Conservation (phyloP, 345 rosid genomes). For the Alliaria petiolata region DNA sequence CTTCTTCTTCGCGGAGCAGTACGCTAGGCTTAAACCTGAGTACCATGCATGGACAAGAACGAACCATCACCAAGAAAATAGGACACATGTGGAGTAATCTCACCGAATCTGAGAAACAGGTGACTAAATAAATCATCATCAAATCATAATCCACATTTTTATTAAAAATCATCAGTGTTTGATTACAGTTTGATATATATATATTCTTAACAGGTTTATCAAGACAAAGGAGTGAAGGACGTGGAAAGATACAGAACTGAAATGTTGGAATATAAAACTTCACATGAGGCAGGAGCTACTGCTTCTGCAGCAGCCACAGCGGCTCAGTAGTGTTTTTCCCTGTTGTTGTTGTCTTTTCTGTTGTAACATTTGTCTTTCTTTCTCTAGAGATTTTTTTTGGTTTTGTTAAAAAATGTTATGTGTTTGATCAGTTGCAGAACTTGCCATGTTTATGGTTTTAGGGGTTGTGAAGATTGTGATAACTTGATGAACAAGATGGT, state of each 20-base stretch:
- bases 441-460: constrained; percentile 23
- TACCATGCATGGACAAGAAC: constrained; percentile 56
- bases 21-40: constrained; percentile 56
- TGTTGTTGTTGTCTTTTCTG: constrained; percentile 12
- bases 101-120: constrained; percentile 72
- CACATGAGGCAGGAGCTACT: constrained; percentile 54
- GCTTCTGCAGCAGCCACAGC: constrained; percentile 47
- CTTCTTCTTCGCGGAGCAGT: constrained; percentile 66
- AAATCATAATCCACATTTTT: background rate
- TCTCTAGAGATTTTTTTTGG: constrained; percentile 6
- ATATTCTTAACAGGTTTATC: constrained; percentile 54
- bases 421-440: background rate
- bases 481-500: too few species aligned
- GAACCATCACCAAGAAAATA: constrained; percentile 60
- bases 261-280: constrained; percentile 57
- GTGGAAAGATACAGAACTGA: constrained; percentile 69
- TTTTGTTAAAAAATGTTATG: background rate
- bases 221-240: constrained; percentile 67
- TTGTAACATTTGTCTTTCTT: constrained; percentile 9
- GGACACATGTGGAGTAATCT: constrained; percentile 68
- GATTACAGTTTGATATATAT: background rate
- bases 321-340: constrained; percentile 13
- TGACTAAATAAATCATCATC: constrained; percentile 12
- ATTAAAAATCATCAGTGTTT: background rate
- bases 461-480: constrained; percentile 23